Conservation (phyloP, 345 rosid species). For the rapeseed (Brassica napus) region Da-Ae NC_063439.1:19786001-19786500, state of each 20-base stretch:
- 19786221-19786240: neutral
- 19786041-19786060: conserved; percentile 38
- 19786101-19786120: neutral
- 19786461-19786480: neutral
- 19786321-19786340: neutral
- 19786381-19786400: neutral
- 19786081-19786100: conserved; percentile 30
- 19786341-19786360: neutral
- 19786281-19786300: neutral
- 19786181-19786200: neutral
- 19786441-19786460: neutral
- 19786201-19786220: neutral
- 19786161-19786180: conserved; percentile 5
- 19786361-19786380: neutral
- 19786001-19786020: conserved; percentile 45
- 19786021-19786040: conserved; percentile 35
- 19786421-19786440: neutral
- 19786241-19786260: neutral
- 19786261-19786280: neutral
- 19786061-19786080: conserved; percentile 31
- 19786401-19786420: neutral
- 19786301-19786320: neutral
- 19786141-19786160: conserved; percentile 7
- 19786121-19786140: conserved; percentile 9
- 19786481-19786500: conserved; percentile 9